Base-by-base conservation (phyloP, 768 basidiomycete genomes). In the Lactarius deliciosus region DNA sequence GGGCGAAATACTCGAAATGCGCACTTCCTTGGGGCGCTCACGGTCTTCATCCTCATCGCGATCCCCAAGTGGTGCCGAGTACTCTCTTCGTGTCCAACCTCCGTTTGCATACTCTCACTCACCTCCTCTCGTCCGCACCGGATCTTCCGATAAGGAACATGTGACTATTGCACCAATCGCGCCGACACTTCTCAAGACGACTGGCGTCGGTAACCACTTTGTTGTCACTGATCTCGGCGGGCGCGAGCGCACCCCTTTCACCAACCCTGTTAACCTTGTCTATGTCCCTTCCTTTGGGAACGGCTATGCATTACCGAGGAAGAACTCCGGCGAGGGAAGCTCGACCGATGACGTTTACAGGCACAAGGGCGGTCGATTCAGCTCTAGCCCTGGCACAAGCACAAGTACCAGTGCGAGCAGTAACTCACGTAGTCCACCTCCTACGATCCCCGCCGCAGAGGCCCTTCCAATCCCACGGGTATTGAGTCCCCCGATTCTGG, bases 151-250 rank as follows among this genome's bases (percentile, higher is more conserved):
- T 64, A 75, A 81, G 36, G 86, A 88, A 47, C 82, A 85, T 34
- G 77, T 89, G 69, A 90, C 89, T 11, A 91, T 90, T 63, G 87
- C 87, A 15, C 82, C 86, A 43, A 89, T 91, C 56, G 86, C 89
- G 0, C 89, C 89, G 5, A 96, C 97, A 5, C 83, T 92, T 56
- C 82, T 98, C 70, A 99, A 98, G 80, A 92, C 92, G 20, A 84
- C 81, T 11, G 80, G 82, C 1, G 78, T 81, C 13, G 82, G 81
- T 7, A 83, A 85, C 60, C 72, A 76, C 58, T 68, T 72, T 8
- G 56, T 53, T 11, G 58, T 65, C 6, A 77, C 78, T 32, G 77
- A 74, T 7, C 73, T 74, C 45, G 74, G 74, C 25, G 68, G 66
- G 40, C 73, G 70, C 15, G 47, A 70, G 53, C 65, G 59, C 56